Conservation (phyloP, 768 basidiomycete genomes). For the Calocera cornea region DNA sequence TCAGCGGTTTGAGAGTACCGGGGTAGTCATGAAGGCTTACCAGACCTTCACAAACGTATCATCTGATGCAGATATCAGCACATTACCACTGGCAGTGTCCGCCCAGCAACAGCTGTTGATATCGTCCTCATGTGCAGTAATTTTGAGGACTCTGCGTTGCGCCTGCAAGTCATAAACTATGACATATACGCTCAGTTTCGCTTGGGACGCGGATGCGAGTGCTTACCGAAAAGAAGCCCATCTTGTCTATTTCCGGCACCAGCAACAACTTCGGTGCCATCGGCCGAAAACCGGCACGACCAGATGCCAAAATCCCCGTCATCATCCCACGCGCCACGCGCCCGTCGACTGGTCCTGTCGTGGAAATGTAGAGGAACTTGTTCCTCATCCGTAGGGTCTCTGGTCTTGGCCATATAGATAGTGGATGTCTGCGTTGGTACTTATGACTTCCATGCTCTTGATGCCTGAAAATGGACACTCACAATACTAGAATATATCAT, state of each 20-base stretch:
- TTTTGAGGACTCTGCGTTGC: conserved; percentile 64
- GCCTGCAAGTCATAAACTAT: conserved; percentile 84
- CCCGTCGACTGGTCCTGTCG: conserved; percentile 15
- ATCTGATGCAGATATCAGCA: conserved; percentile 89
- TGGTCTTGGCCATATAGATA: conserved; percentile 59
- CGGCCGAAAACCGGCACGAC: conserved; percentile 91
- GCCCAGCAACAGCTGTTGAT: conserved; percentile 97
- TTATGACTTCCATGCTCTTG: neutral
- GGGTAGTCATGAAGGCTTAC: conserved; percentile 31
- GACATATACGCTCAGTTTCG: conserved; percentile 18
- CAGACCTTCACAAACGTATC: conserved; percentile 93
- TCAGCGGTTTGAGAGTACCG: neutral
- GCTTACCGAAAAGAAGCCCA: conserved; percentile 8
- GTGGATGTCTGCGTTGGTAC: conserved; percentile 42
- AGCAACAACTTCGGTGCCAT: conserved; percentile 89
- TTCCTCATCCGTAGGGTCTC: conserved; percentile 39
- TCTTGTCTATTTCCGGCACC: conserved; percentile 54
- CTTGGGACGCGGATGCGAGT: neutral
- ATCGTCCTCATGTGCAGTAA: conserved; percentile 77
- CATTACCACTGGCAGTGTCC: conserved; percentile 80
- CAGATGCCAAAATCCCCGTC: conserved; percentile 58
- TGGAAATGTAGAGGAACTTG: conserved; percentile 47
- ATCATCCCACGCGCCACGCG: conserved; percentile 22
- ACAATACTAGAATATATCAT: conserved; percentile 91
- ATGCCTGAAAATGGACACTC: conserved; percentile 16